Evolutionary conservation across 192 early-diverging fungal genomes (phyloP).

Genomic region (Backusella westeae): DNA sequence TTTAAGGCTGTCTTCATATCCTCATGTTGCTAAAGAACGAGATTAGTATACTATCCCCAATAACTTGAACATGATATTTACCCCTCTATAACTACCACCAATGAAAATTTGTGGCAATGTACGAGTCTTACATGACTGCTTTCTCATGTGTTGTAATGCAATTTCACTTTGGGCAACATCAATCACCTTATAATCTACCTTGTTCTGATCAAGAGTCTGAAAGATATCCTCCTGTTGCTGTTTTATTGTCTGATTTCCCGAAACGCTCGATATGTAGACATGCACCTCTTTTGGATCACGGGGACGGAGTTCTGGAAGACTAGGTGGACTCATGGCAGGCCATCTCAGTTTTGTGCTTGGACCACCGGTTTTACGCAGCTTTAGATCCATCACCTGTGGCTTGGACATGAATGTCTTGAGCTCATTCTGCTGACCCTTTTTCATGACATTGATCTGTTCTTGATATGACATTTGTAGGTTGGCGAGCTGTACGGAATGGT

Average conservation of each 20-base stretch:
- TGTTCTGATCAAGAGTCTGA: background rate
- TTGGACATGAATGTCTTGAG: slow-evolving; percentile 4
- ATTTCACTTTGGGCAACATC: slow-evolving; percentile 30
- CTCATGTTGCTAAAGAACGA: slow-evolving; percentile 19
- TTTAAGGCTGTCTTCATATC: slow-evolving; percentile 7
- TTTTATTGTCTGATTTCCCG: slow-evolving; percentile 21
- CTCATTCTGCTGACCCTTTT: slow-evolving; percentile 27
- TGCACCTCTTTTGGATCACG: slow-evolving; percentile 19
- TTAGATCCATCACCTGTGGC: background rate
- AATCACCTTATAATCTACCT: slow-evolving; percentile 24
- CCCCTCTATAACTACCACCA: slow-evolving; percentile 19
- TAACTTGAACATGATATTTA: background rate
- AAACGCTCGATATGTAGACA: slow-evolving; percentile 31
- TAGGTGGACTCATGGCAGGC: background rate
- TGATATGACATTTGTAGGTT: slow-evolving; percentile 26
- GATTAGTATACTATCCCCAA: background rate
- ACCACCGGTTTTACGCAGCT: slow-evolving; percentile 5
- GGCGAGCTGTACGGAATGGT: slow-evolving; percentile 27
- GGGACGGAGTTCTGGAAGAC: slow-evolving; percentile 12
- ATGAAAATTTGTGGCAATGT: slow-evolving; percentile 30
- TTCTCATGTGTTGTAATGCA: slow-evolving; percentile 33
- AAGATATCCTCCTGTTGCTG: slow-evolving; percentile 27
- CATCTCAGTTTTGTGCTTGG: slow-evolving; percentile 15
- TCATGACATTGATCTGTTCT: slow-evolving; percentile 25
- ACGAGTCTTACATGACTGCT: slow-evolving; percentile 15